phyloP scores from a whole-genome alignment of 805 yeast species.

The Yarrowia sp. region DNA sequence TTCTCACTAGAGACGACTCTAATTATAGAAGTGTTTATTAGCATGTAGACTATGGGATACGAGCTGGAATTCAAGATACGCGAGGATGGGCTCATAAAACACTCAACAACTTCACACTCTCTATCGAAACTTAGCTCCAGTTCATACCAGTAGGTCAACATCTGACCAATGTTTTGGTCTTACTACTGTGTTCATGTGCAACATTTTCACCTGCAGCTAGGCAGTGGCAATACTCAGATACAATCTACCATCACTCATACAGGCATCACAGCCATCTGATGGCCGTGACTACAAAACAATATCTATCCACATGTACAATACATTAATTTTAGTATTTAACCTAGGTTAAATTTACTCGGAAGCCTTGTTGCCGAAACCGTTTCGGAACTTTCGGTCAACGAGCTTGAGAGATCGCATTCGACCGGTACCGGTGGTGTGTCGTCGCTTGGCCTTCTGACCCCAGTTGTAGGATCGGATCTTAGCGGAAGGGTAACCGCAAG shows the following conservation, averaged over 20 bases:
- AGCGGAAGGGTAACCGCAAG: slow-evolving; percentile 99
- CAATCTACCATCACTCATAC: neutral
- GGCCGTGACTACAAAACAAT: neutral
- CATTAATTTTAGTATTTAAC: slow-evolving; percentile 21
- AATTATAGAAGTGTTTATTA: too few species aligned
- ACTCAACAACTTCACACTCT: too few species aligned
- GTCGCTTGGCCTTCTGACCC: slow-evolving; percentile 99
- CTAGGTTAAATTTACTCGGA: slow-evolving; percentile 25
- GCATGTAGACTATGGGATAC: too few species aligned
- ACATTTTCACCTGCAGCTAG: too few species aligned
- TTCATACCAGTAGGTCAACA: too few species aligned
- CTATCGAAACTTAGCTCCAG: too few species aligned
- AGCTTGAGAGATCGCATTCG: slow-evolving; percentile 97
- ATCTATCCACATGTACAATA: slow-evolving; percentile 26
- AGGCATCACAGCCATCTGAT: neutral
- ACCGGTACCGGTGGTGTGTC: slow-evolving; percentile 99
- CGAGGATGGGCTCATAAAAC: too few species aligned
- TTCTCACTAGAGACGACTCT: too few species aligned
- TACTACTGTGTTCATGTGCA: too few species aligned
- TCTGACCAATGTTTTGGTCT: too few species aligned
- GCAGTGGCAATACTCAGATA: too few species aligned
- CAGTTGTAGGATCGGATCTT: slow-evolving; percentile 93
- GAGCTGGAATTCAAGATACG: too few species aligned
- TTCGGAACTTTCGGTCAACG: slow-evolving; percentile 97
- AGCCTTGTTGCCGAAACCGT: slow-evolving; percentile 92